Conservation (phyloP, 2,329 filamentous ascomycete species). For the Fusarium anthophilum region DNA sequence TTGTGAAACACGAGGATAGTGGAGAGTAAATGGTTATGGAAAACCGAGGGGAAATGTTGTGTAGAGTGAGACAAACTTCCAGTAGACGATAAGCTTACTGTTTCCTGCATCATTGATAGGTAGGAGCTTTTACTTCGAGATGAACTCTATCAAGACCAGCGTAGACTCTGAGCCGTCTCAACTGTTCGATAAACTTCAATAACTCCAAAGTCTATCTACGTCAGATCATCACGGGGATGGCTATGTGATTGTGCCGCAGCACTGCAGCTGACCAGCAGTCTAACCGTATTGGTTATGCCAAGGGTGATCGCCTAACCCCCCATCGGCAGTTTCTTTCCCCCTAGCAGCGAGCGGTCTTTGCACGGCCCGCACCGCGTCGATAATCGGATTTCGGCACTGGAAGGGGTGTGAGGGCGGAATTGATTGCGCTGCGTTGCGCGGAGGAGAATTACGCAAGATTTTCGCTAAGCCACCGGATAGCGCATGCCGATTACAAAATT, state of each 20-base stretch:
- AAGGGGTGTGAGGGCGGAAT: neutral
- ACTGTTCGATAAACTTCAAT: neutral
- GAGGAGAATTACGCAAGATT: rapidly evolving
- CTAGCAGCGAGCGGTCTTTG: neutral
- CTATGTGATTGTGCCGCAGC: neutral
- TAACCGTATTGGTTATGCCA: neutral
- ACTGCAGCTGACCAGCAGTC: neutral
- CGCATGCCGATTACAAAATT: neutral
- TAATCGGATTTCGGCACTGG: neutral
- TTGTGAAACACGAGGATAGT: neutral
- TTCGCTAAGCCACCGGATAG: neutral
- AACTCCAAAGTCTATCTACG: neutral
- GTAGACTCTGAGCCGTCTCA: neutral
- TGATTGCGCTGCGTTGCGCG: neutral
- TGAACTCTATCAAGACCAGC: rapidly evolving
- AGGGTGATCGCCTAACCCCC: neutral
- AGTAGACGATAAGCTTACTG: neutral
- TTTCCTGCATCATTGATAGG: neutral
- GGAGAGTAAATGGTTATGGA: rapidly evolving
- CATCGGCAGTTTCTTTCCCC: neutral
- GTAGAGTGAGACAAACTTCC: rapidly evolving
- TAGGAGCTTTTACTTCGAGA: rapidly evolving
- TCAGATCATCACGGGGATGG: neutral
- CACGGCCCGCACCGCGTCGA: neutral
- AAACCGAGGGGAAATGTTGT: rapidly evolving